Evolutionary conservation across 1,139 yeast genomes (phyloP).

Genomic region (Candida freyschussii): DNA sequence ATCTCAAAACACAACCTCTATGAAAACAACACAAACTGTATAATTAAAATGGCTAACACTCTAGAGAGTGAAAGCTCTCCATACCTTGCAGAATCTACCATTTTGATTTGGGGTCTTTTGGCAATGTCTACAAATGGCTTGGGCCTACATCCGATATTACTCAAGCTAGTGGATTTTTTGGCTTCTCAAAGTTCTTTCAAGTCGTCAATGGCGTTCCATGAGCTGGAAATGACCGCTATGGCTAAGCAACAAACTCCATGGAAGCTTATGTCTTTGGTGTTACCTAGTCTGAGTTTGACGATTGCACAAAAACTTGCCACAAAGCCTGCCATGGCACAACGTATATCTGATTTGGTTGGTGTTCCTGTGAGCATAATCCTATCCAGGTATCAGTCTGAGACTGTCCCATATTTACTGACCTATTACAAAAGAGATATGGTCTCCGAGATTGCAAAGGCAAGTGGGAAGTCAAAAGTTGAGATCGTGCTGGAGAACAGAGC

Average conservation of each 20-base stretch:
- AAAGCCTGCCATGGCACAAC: constrained; percentile 50
- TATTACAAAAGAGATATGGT: constrained; percentile 60
- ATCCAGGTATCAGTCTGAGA: constrained; percentile 63
- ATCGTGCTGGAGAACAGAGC: constrained; percentile 29
- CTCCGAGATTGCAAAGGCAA: constrained; percentile 46
- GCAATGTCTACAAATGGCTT: constrained; percentile 59
- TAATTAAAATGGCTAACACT: constrained; percentile 14
- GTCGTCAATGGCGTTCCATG: constrained; percentile 58
- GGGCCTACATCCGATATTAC: constrained; percentile 53
- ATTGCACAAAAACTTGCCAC: constrained; percentile 49
- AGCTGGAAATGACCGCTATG: constrained; percentile 43
- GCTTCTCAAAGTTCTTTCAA: constrained; percentile 59
- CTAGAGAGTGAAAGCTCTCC: constrained; percentile 10
- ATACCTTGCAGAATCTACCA: constrained; percentile 58
- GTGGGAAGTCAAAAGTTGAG: constrained; percentile 12
- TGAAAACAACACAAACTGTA: constrained; percentile 14
- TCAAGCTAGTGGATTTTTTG: constrained; percentile 54
- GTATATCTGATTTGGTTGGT: constrained; percentile 61
- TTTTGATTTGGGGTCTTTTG: constrained; percentile 56
- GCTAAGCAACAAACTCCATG: constrained; percentile 33
- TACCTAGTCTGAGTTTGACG: constrained; percentile 68
- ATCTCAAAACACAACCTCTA: constrained; percentile 12
- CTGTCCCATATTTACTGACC: constrained; percentile 71
- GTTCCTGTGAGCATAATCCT: constrained; percentile 59
- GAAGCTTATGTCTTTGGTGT: constrained; percentile 71